Evolutionary conservation across 257 asterid genomes (phyloP).

Genomic region (Hygrophila difformis): DNA sequence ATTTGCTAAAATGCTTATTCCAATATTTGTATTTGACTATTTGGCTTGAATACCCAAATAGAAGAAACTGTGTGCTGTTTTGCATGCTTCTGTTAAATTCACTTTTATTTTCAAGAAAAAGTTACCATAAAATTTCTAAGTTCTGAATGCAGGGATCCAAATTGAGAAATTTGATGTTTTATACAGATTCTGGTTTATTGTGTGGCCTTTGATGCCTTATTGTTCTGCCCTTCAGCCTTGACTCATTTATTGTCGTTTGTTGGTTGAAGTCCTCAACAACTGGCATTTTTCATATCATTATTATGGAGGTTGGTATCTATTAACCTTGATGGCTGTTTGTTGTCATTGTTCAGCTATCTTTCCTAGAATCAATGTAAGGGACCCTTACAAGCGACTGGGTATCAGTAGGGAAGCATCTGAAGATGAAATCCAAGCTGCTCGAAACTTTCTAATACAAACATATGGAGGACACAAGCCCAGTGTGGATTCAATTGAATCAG

Average conservation of each 20-base stretch:
- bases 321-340: background rate
- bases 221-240: too few species aligned
- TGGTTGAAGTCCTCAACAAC: too few species aligned
- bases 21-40: too few species aligned
- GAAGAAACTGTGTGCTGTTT: too few species aligned
- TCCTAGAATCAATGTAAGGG: constrained; percentile 76
- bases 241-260: too few species aligned
- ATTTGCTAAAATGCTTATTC: too few species aligned
- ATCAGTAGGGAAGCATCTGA: constrained; percentile 83
- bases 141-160: background rate
- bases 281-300: too few species aligned
- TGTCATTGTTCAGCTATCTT: constrained; percentile 41
- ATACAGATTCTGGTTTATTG: too few species aligned
- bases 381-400: constrained; percentile 93
- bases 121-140: too few species aligned
- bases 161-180: background rate
- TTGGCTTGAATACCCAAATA: too few species aligned
- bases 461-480: constrained; percentile 82
- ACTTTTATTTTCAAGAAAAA: too few species aligned
- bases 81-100: background rate
- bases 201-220: too few species aligned
- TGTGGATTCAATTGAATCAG: constrained; percentile 86
- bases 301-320: background rate
- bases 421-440: constrained; percentile 81
- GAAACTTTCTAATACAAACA: constrained; percentile 76